Evolutionary conservation across 1,284 basidiomycete genomes (phyloP), one percentile per base, ranked within the genome.

Genomic region (Ceratobasidium sp.): DNA sequence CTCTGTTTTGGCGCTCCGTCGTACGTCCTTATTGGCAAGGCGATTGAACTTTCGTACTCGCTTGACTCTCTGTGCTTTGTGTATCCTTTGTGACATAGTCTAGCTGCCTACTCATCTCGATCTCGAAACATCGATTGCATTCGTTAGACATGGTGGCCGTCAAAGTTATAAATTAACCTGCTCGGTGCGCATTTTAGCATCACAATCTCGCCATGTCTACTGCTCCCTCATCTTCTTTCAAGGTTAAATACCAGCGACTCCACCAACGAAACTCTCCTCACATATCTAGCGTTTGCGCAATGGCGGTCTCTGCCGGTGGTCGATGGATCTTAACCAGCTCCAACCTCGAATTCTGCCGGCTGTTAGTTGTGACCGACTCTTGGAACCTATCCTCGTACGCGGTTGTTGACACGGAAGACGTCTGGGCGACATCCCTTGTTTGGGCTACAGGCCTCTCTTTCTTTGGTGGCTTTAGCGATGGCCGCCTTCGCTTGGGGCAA

Each of bases 321-420:
- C 52, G 52, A 23, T 54, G 52, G 52, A n/a, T 54, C n/a, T 54
- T 54, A n/a, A 54, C 52, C 5, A 54, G 52, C n/a, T 54, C 52
- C 6, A 7, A 23, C n/a, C 6, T 17, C n/a, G 17, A 54, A 54
- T 7, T n/a, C n/a, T n/a, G 52, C 52, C 1, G 52, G 4, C 4
- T 54, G n/a, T n/a, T 54, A n/a, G 52, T 54, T 54, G 15, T 54
- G 52, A 54, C 52, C 5, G 52, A 54, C n/a, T 5, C 52, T 23
- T 54, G 52, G 52, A n/a, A 54, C 10, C n/a, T 54, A n/a, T 23
- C 52, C n/a, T n/a, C n/a, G 6, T n/a, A 54, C n/a, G 52, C n/a
- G n/a, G 6, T 54, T 23, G n/a, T 54, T 6, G n/a, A 54, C 52
- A 54, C 52, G 20, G 52, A n/a, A 3, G 20, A n/a, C n/a, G 52